Base-by-base conservation (phyloP, 2,329 filamentous ascomycete genomes). In the Paecilomyces niveus region DNA sequence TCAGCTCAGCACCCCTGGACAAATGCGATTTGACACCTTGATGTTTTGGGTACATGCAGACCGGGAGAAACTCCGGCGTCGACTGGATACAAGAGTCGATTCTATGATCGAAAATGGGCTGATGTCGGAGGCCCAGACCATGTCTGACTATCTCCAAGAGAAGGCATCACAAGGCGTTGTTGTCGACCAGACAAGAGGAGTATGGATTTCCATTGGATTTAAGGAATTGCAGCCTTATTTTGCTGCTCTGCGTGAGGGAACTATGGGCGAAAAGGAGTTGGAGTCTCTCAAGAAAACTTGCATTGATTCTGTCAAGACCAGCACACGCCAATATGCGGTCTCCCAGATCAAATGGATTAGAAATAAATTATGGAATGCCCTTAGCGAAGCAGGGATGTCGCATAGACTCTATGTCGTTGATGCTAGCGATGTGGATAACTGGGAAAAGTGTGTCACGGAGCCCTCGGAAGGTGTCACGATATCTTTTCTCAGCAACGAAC, bases 171-270 rank as follows among this genome's bases (percentile, higher is more conserved):
- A 76, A 1, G 87, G 85, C 0, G 72, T 79, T 1, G 63, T 73
- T 0, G 74, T 94, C 1, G 91, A 97, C 68, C 81, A 85, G 63
- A 89, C 84, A 1, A 85, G 87, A 56, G 95, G 94, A 0, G 95
- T 99, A 51, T 99, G 93, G 92, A 89, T 96, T 56, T 94, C 92
- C 1, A 99, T 99, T 61, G 94, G 94, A 0, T 97, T 92, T 75
- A 97, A 95, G 71, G 91, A 99, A 69, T 89, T 97, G 69, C 83
- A 89, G 58, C 81, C 84, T 0, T 96, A 92, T 67, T 76, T 92
- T 24, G 66, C 76, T 1, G 81, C 83, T 65, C 74, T 63, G 61
- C 72, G 58, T 65, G 64, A 56, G 24, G 65, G 57, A 61, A 66
- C 29, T 54, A 62, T 49, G 56, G 67, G 56, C 57, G 52, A 67